Evolutionary conservation across 2,329 filamentous ascomycete species (phyloP), one percentile per base, ranked within the genome.

Genomic region (Curvularia spicifera): DNA sequence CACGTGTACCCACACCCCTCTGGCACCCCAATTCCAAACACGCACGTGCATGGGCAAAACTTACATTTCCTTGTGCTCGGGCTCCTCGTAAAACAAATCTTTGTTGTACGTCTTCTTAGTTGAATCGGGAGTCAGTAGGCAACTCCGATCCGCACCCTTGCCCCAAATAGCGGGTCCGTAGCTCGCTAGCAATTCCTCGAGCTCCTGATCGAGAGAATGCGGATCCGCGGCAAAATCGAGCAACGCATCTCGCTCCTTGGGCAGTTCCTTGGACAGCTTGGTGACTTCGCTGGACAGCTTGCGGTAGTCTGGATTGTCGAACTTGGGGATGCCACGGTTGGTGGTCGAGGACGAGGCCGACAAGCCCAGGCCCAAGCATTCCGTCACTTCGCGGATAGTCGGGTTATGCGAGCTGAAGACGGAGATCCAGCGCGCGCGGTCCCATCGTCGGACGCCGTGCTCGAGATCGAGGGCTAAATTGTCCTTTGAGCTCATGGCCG

Each of bases 261-360:
- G 73, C 60, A 76, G 57, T 53, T 75, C 72, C 56, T 76, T 75
- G 42, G 68, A 72, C 58, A 76, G 63, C 53, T 71, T 71, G 47
- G 71, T 72, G 57, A 76, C 72, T 52, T 75, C 72, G 65, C 68
- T 72, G 7, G 72, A 74, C 31, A 76, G 66, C 60, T 72, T 74
- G 59, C 69, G 70, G 61, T 72, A 74, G 45, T 76, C 72, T 28
- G 73, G 73, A 42, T 74, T 74, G 67, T 76, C 73, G 68, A 76
- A 76, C 49, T 76, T 76, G 56, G 72, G 72, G 53, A 76, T 76
- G 63, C 73, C 73, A 54, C 72, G 71, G 59, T 75, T 75, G 44
- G 72, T 74, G 46, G 70, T 75, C 22, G 70, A 73, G 57, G 69
- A 71, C n/a, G 71, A 72, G 46, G 72, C 71, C 20, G 71, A 73